A percentile compares a stretch with the other conserved stretches of the same genome.
These are phyloP conservation scores for Wickerhamomyces strasburgensis DNA, from an alignment of 805 yeast genomes.

Conservation along the genomic window DNA sequence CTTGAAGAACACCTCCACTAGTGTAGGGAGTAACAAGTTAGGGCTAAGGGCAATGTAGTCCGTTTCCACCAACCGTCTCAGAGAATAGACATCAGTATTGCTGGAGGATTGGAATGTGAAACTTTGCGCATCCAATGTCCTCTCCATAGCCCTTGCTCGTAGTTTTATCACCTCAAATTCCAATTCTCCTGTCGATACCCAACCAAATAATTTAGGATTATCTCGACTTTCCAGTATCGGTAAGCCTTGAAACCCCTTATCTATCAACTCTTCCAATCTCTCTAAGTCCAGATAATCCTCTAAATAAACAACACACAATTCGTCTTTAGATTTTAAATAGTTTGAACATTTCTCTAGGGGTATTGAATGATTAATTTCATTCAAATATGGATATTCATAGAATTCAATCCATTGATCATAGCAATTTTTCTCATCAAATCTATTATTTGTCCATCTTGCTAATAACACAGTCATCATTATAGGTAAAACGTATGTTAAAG, in stretches of 20 bases:
- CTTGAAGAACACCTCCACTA: slow-evolving; percentile 26
- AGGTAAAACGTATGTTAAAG: slow-evolving; percentile 76
- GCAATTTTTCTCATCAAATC: slow-evolving; percentile 51
- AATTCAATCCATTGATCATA: slow-evolving; percentile 55
- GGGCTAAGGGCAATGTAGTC: slow-evolving; percentile 16
- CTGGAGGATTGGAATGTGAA: slow-evolving; percentile 7
- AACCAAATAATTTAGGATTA: slow-evolving; percentile 37
- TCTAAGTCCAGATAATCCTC: slow-evolving; percentile 29
- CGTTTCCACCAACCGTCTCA: slow-evolving; percentile 17
- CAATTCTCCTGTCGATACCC: slow-evolving; percentile 36
- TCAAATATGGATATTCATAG: slow-evolving; percentile 37
- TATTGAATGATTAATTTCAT: slow-evolving; percentile 35
- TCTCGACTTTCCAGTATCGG: slow-evolving; percentile 38
- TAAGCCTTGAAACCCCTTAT: slow-evolving; percentile 31
- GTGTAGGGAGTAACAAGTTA: slow-evolving; percentile 20
- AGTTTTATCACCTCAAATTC: slow-evolving; percentile 24
- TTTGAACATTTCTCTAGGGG: slow-evolving; percentile 33
- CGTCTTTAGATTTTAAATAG: slow-evolving; percentile 31
- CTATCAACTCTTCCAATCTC: slow-evolving; percentile 20
- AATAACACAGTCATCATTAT: slow-evolving; percentile 80
- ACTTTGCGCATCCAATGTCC: background rate
- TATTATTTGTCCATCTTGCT: slow-evolving; percentile 68
- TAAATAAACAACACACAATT: slow-evolving; percentile 25
- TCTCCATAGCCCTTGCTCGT: too few species aligned
- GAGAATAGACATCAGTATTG: slow-evolving; percentile 2